Base-by-base conservation (phyloP, 202 grass and related monocot species). In the Bolboschoenoplectus hybrid region DNA sequence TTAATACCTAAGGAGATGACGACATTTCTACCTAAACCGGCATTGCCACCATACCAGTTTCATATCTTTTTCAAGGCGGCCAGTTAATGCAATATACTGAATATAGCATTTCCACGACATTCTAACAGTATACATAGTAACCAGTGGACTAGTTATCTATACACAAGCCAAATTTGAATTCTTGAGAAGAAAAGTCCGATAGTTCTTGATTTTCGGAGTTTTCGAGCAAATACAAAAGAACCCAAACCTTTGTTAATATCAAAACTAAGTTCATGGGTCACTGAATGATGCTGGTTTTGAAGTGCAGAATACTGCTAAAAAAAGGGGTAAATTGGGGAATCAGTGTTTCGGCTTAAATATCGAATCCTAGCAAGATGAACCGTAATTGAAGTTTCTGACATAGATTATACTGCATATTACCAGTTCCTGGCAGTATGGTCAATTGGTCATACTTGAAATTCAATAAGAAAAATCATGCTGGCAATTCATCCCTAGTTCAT, bases 161-260 rank as follows among this genome's bases (percentile, higher is more conserved):
- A 26, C 26, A 26, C 26, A 26, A 26, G 26, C 26, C 26, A 26
- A 26, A 26, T 26, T 26, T 26, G 26, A 26, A 26, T 0, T 26
- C 26, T 26, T 26, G 26, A 26, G 26, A 26, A 26, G 26, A 26
- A 61, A 61, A 20, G 8, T 1, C 58, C 6, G 14, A 20, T n/a
- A 19, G 58, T 61, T 61, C 1, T 61, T 0, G 6, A 61, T 61
- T 20, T 64, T 64, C 2, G 2, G 9, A 67, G 12, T 61, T 67
- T 40, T 41, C 10, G 41, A 0, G 4, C 5, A 67, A 41, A 40
- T 41, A 6, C 10, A 67, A 61, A 61, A 20, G 5, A 61, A 5
- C n/a, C 58, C 46, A 0, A 61, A 88, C 86, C 83, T 88, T 86
- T 86, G 69, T 92, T 92, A 16, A 89, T 83, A 43, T 84, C 83